Conservation (phyloP, 139 green algal genomes). For the Coelastrella sp. region DNA sequence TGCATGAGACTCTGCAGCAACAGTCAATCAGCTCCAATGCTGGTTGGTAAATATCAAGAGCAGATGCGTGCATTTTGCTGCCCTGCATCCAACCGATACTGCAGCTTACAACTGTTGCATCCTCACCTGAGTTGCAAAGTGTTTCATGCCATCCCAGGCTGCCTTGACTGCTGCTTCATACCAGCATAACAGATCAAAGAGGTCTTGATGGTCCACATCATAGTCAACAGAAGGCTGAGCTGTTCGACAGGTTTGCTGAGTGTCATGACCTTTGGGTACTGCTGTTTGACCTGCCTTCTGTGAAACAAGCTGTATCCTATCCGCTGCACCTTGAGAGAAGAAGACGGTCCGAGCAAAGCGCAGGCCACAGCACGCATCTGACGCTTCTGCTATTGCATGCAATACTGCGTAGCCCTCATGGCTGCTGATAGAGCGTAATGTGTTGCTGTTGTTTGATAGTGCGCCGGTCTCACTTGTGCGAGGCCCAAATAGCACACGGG, state of each 20-base stretch:
- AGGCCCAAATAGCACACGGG: conserved; percentile 30
- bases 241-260: no score
- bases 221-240: not conserved
- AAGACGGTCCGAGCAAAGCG: conserved; percentile 37
- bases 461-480: conserved; percentile 17
- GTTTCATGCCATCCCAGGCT: conserved; percentile 7
- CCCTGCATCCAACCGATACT: not conserved
- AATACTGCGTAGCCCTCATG: conserved; percentile 6
- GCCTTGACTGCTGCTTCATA: conserved; percentile 19
- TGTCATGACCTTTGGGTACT: no score
- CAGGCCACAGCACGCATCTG: conserved; percentile 33
- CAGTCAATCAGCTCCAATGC: no score
- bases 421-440: not conserved
- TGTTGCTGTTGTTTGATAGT: not conserved
- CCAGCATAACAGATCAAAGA: conserved; percentile 38
- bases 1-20: no score
- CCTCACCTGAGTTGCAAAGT: conserved; percentile 17
- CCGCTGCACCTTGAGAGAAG: conserved; percentile 18
- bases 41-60: no score
- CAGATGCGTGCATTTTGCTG: no score
- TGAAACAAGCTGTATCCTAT: not conserved
- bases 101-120: not conserved
- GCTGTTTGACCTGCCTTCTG: not conserved
- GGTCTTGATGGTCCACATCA: conserved; percentile 36
- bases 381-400: conserved; percentile 27